Evolutionary conservation across 1,284 basidiomycete species (phyloP).

Genomic region (Bondarzewia mesenterica): DNA sequence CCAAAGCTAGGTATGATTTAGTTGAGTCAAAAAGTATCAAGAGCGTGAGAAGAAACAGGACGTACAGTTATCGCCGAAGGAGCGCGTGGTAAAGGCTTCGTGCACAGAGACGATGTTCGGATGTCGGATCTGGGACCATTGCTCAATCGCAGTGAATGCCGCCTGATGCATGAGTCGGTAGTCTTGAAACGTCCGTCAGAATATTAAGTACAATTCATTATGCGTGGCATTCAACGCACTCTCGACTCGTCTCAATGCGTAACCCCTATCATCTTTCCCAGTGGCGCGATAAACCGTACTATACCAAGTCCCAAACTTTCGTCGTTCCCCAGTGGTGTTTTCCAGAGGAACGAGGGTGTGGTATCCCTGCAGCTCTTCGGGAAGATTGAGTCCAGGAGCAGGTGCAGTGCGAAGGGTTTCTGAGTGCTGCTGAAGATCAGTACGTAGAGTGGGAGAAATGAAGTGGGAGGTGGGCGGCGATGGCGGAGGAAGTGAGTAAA

Average conservation of each 20-base stretch:
- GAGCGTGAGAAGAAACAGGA: slow-evolving; percentile 12
- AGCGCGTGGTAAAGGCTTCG: slow-evolving; percentile 94
- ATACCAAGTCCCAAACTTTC: slow-evolving; percentile 71
- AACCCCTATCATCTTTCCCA: slow-evolving; percentile 73
- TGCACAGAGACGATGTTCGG: slow-evolving; percentile 81
- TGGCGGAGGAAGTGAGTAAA: slow-evolving; percentile 68
- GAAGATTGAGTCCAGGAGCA: slow-evolving; percentile 50
- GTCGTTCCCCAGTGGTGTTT: slow-evolving; percentile 40
- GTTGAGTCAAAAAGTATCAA: slow-evolving; percentile 4
- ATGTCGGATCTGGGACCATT: slow-evolving; percentile 84
- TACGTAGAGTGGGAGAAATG: slow-evolving; percentile 68
- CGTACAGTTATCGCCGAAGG: slow-evolving; percentile 90
- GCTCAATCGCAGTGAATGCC: slow-evolving; percentile 80
- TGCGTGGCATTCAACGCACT: slow-evolving; percentile 40
- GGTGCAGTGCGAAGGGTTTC: slow-evolving; percentile 58
- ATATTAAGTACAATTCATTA: neutral
- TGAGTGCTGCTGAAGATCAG: slow-evolving; percentile 74
- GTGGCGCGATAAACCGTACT: slow-evolving; percentile 81
- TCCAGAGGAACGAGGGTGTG: slow-evolving; percentile 84
- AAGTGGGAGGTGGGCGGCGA: slow-evolving; percentile 51
- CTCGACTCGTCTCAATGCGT: slow-evolving; percentile 80
- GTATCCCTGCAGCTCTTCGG: slow-evolving; percentile 87
- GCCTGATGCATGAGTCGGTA: slow-evolving; percentile 78
- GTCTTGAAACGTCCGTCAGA: slow-evolving; percentile 35
- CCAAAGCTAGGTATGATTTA: slow-evolving; percentile 68